Percentiles rank a stretch among this genome's conserved stretches.
Evolutionary conservation across 2,329 filamentous ascomycete species (phyloP).

Genomic region (Lachnellula occidentalis): DNA sequence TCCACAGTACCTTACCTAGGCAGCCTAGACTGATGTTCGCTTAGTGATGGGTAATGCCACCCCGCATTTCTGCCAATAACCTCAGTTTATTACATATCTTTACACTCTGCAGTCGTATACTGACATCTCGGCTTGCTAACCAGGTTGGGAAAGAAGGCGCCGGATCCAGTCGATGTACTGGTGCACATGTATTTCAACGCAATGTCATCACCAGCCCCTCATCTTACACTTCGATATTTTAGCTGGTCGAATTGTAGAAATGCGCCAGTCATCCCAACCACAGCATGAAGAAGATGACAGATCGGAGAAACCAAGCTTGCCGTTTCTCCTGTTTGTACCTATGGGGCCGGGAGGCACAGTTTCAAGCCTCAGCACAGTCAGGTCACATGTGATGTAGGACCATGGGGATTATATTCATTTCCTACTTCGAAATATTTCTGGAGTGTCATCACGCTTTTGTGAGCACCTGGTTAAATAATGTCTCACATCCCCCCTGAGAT

Average conservation of each 20-base stretch:
- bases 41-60: no score
- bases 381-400: constrained; percentile 6
- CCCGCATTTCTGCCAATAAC: no score
- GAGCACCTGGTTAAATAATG: no score
- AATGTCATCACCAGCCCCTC: neutral
- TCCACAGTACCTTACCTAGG: no score
- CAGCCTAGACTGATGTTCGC: no score
- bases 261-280: neutral
- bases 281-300: neutral
- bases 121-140: neutral
- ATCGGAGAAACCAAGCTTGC: neutral
- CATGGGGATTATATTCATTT: no score
- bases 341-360: constrained; percentile 4
- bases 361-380: constrained; percentile 1
- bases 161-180: neutral
- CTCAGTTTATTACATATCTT: no score
- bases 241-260: neutral
- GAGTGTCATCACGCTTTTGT: no score
- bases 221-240: neutral
- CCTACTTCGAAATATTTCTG: no score
- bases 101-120: neutral
- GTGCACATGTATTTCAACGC: neutral
- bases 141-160: neutral
- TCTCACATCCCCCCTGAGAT: no score
- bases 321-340: constrained; percentile 7